Evolutionary conservation across 306 rosid species (phyloP), one percentile per base, ranked within the genome.

Genomic region (Arachis stenosperma): DNA sequence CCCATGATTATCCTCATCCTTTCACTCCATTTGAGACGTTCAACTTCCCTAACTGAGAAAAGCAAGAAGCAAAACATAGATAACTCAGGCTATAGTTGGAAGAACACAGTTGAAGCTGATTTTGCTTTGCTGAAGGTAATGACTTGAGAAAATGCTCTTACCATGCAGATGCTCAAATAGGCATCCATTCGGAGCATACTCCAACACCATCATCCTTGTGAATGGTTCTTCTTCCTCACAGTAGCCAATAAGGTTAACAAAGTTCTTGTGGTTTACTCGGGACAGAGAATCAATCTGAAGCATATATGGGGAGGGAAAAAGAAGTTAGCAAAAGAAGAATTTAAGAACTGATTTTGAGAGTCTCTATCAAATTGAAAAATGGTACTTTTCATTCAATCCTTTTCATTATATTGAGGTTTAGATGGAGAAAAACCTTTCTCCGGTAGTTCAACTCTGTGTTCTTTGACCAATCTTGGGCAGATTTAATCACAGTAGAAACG

Each of bases 141-240:
- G 9, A 47, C 46, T 11, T 61, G 75, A 67, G 53, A 37, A 50
- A 17, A 58, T 58, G 76, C 44, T 57, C 81, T 52, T 87, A 95
- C 98, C 89, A 82, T 95, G 99, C 15, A 95, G 71, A 82, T 95
- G 86, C 81, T 95, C 98, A 56, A 69, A 90, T 65, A 95, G 79
- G 54, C 61, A 79, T 81, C 99, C 99, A 56, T 86, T 95, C 27
- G 99, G 98, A 69, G 96, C 96, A 76, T 95, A 95, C 84, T 95
- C 99, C 44, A 90, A 86, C 81, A 95, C 93, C 88, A 90, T 81
- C 98, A 95, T 95, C 80, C 99, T 83, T 6, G 86, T 79, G 70
- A 95, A 95, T 15, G 98, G 97, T 64, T 91, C 90, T 77, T 90
- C 86, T 67, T 91, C 99, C 77, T 91, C 99, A 33, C 99, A 95